Evolutionary conservation across 2,329 filamentous ascomycete species (phyloP).

Genomic region (Tolypocladium amazonense): DNA sequence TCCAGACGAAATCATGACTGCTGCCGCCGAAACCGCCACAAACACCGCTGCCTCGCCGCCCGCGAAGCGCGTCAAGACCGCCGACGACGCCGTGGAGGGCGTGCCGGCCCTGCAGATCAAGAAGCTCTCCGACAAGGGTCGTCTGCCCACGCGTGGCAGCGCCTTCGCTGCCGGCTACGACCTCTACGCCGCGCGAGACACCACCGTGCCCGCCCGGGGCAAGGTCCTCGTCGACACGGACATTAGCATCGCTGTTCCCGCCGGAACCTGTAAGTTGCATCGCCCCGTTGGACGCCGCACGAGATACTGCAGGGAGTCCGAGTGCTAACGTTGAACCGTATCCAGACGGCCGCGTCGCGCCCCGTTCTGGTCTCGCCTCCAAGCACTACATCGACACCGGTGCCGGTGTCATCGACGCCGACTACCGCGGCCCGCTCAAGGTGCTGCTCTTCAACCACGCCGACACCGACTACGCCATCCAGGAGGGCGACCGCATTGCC

Average conservation of each 20-base stretch:
- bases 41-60: constrained; percentile 50
- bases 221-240: constrained; percentile 85
- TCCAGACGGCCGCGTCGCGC: constrained; percentile 80
- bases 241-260: constrained; percentile 81
- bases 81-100: constrained; percentile 25
- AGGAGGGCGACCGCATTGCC: constrained; percentile 81
- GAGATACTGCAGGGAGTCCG: neutral
- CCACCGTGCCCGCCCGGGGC: constrained; percentile 68
- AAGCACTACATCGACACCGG: constrained; percentile 97
- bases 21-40: constrained; percentile 39
- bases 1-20: constrained; percentile 9
- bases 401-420: constrained; percentile 93
- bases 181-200: constrained; percentile 68
- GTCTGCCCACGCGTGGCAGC: constrained; percentile 77
- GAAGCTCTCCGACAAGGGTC: constrained; percentile 72
- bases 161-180: constrained; percentile 91
- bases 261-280: constrained; percentile 66
- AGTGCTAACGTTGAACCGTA: neutral
- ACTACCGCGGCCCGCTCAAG: constrained; percentile 91
- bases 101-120: constrained; percentile 69
- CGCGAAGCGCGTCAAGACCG: constrained; percentile 68
- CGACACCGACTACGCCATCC: constrained; percentile 70
- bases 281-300: neutral
- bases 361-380: constrained; percentile 78
- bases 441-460: constrained; percentile 90